Base-by-base conservation (phyloP, 345 rosid genomes). In the Corymbia maculata region DNA sequence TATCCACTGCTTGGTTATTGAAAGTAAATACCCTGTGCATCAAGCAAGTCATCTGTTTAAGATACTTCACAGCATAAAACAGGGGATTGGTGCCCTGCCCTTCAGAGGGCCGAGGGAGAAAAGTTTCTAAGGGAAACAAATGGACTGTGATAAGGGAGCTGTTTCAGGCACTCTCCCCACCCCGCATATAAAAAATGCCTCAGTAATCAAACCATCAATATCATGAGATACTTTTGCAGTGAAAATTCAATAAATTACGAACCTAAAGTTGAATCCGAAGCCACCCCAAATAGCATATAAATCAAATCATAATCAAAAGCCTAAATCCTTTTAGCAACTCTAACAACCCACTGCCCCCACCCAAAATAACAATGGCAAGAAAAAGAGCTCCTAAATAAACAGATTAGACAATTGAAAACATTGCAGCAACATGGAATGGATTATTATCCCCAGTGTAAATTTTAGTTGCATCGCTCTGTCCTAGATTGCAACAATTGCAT, bases 21-120 rank as follows among this genome's bases (percentile, higher is more conserved):
- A 64, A 88, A 64, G 86, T 87, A 87, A 87, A 36, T 82, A 88
- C 88, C 79, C 92, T 90, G 88, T 86, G 82, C 49, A 68, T 16
- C 21, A 13, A 75, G 86, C 51, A 82, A 80, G n/a, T 30, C 30
- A 87, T 87, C 88, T 64, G 82, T 51, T 51, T 49, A 75, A 42
- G 82, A 75, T 7, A 8, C 13, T 42, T 75, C 75, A 55, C 57
- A 52, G 87, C 9, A 86, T 32, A 85, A 32, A 51, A 51, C 59
- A 50, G 59, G 59, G 45, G 45, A 51, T 50, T 21, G 49, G 8
- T 42, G 28, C 55, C 87, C 45, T 51, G 61, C 17, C 44, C 55
- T 51, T 51, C 47, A 30, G 6, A 52, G 64, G 47, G 24, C 47
- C 16, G 55, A 75, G 82, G 26, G 8, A 36, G 49, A 36, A 75